Evolutionary conservation across 2,329 filamentous ascomycete species (phyloP), one percentile per base, ranked within the genome.

Genomic region (Aureobasidium sp.): DNA sequence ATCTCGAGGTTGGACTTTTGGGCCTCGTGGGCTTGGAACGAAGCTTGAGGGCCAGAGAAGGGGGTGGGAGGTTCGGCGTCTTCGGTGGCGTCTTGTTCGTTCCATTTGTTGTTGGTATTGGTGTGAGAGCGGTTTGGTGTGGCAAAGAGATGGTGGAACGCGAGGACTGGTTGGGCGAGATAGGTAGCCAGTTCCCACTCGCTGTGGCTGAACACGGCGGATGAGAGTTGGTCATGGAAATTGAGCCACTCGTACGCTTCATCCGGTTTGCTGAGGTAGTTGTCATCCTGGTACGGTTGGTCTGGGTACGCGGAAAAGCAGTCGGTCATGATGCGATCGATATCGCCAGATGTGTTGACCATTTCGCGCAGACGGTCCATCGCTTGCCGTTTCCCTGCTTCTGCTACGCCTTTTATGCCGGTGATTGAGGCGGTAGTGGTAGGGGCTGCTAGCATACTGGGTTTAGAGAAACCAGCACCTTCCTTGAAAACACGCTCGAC

Each of bases 101-200:
- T 75, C 6, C 78, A 74, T 49, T 75, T 72, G 66, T 25, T 34
- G 20, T 62, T 67, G 22, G 55, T 56, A 17, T 57, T 52, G 59
- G 25, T n/a, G 1, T 71, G 69, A 3, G 79, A 79, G 61, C 81
- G 81, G 39, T 81, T 81, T 29, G 87, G 84, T 0, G 89, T 88
- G 3, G 92, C 90, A 70, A 99, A 99, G 14, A 99, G 82, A 70
- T 90, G 82, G 72, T 99, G 95, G 70, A 96, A 97, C 3, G 90
- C 94, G 1, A 97, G 82, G 17, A 94, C 83, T 0, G 93, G 87
- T 67, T 94, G 89, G 69, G 87, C 90, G 53, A 97, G 83, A 72
- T 99, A 99, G 0, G 90, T 87, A 0, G 84, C 84, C 17, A 99
- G 79, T 74, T 99, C 94, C 89, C 94, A 99, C 62, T 96, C 92